Evolutionary conservation across 345 rosid species (phyloP).

Genomic region (Tarenaya hassleriana): DNA sequence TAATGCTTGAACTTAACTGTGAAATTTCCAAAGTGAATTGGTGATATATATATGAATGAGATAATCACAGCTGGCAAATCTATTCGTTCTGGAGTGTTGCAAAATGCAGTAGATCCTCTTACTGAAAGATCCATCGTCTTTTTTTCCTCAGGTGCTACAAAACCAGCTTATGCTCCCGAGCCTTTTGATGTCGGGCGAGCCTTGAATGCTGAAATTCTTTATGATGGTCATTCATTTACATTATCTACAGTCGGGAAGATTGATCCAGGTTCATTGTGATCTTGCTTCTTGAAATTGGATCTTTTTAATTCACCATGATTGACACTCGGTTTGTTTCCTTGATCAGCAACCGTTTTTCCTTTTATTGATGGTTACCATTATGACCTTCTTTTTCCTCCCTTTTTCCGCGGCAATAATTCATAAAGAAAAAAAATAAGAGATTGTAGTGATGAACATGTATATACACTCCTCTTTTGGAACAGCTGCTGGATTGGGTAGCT

Average conservation of each 20-base stretch:
- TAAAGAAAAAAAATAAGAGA: too few species aligned
- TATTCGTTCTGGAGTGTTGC: neutral
- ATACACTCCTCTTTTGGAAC: constrained; percentile 28
- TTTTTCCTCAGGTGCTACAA: constrained; percentile 86
- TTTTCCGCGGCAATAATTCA: neutral
- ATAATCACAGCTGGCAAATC: neutral
- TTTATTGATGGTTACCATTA: neutral
- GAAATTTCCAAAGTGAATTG: too few species aligned
- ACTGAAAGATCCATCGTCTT: constrained; percentile 16
- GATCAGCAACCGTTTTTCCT: too few species aligned
- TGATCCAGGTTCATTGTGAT: constrained; percentile 61
- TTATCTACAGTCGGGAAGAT: constrained; percentile 64
- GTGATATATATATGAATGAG: neutral
- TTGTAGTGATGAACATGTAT: neutral
- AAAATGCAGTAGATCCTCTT: too few species aligned
- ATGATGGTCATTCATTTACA: constrained; percentile 42
- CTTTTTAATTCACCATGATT: constrained; percentile 11
- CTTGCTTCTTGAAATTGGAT: constrained; percentile 15
- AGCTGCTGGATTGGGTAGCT: constrained; percentile 97
- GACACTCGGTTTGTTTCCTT: too few species aligned
- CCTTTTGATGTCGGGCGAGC: constrained; percentile 78
- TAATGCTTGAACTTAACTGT: too few species aligned
- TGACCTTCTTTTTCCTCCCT: neutral
- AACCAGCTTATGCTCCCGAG: constrained; percentile 86
- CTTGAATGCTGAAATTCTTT: constrained; percentile 61